Conservation (phyloP, 1,284 basidiomycete species). For the Irpex lacteus region DNA sequence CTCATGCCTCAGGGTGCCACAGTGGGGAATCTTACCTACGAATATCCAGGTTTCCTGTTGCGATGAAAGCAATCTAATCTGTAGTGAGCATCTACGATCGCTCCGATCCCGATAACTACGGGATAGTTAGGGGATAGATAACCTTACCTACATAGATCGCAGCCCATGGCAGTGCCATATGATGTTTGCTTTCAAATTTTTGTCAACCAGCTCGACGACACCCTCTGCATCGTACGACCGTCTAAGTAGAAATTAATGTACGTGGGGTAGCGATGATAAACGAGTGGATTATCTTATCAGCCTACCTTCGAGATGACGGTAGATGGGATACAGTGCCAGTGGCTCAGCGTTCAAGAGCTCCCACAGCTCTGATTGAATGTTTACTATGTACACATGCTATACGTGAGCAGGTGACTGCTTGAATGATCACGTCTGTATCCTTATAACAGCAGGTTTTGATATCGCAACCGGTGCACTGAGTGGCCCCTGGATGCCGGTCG, state of each 20-base stretch:
- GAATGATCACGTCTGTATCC: slow-evolving; percentile 13
- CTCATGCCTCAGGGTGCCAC: slow-evolving; percentile 78
- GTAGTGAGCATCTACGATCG: too few species aligned
- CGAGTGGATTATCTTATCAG: neutral
- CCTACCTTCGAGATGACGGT: slow-evolving; percentile 84
- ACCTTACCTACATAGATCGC: slow-evolving; percentile 80
- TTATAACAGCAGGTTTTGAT: too few species aligned
- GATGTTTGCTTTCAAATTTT: slow-evolving; percentile 84
- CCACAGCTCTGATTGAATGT: slow-evolving; percentile 83
- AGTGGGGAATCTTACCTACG: slow-evolving; percentile 88
- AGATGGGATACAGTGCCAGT: slow-evolving; percentile 91
- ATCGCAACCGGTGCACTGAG: too few species aligned
- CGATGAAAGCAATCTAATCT: neutral
- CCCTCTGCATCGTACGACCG: slow-evolving; percentile 68
- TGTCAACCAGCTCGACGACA: slow-evolving; percentile 86
- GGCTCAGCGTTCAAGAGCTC: slow-evolving; percentile 89
- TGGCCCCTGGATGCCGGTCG: too few species aligned
- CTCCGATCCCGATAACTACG: neutral
- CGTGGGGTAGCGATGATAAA: too few species aligned
- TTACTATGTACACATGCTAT: slow-evolving; percentile 63
- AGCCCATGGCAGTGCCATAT: slow-evolving; percentile 86
- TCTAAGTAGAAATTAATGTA: slow-evolving; percentile 44
- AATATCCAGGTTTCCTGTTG: slow-evolving; percentile 88
- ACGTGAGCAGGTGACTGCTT: slow-evolving; percentile 85
- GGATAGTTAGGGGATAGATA: too few species aligned